Evolutionary conservation across 148 eudicot genomes (phyloP).

Genomic region (Amaranthus hypochondriacus): DNA sequence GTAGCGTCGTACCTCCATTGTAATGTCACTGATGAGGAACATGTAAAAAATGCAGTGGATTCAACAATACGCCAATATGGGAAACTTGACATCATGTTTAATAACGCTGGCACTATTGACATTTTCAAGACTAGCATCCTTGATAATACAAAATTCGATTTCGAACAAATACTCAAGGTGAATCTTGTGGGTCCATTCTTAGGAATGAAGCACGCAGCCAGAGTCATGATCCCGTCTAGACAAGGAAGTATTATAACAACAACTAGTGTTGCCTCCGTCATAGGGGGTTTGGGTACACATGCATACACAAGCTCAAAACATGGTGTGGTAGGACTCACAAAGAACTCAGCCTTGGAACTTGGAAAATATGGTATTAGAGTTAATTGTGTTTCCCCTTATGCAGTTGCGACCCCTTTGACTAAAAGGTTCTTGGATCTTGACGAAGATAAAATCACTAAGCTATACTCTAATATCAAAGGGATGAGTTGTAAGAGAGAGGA

Average conservation of each 20-base stretch:
- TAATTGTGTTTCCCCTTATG: conserved; percentile 34
- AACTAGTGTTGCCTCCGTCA: conserved; percentile 18
- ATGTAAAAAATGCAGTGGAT: conserved; percentile 28
- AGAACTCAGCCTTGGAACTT: conserved; percentile 33
- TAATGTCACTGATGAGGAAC: conserved; percentile 26
- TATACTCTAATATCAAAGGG: conserved; percentile 27
- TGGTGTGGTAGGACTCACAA: conserved; percentile 30
- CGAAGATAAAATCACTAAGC: conserved; percentile 11
- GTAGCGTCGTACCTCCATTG: conserved; percentile 31
- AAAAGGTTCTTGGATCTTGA: conserved; percentile 2
- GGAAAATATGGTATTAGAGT: conserved; percentile 35
- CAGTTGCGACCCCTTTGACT: conserved; percentile 19
- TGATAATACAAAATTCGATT: conserved; percentile 17
- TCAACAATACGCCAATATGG: conserved; percentile 20
- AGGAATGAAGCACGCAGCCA: conserved; percentile 39
- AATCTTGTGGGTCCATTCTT: conserved; percentile 33
- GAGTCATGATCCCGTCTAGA: conserved; percentile 32
- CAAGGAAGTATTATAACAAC: conserved; percentile 30
- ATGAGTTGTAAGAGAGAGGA: conserved; percentile 21
- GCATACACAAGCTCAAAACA: conserved; percentile 32
- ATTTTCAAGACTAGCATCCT: conserved; percentile 12
- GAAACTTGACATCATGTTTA: conserved; percentile 37
- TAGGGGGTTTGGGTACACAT: conserved; percentile 25
- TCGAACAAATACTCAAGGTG: conserved; percentile 21
- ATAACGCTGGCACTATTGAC: conserved; percentile 26